These are phyloP conservation scores for Mercurialis annua DNA, from an alignment of 345 rosid species.

Conservation along the genomic window DNA sequence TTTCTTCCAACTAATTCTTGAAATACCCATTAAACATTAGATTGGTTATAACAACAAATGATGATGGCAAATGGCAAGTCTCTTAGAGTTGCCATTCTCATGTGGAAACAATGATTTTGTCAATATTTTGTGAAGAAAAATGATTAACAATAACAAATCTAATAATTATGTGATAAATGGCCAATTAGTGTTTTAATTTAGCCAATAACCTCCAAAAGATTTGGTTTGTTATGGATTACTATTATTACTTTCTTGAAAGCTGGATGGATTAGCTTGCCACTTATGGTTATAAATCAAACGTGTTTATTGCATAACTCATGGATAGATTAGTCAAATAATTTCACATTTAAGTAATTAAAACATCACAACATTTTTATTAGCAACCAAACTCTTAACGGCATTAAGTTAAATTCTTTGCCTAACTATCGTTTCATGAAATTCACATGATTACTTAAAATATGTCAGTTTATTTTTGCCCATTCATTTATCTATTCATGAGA, in stretches of 20 bases:
- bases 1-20: neutral
- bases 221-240: neutral
- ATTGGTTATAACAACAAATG: neutral
- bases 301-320: neutral
- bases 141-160: neutral
- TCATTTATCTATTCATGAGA: neutral
- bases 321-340: neutral
- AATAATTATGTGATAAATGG: too few relatives aligned
- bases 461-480: neutral
- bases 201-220: neutral
- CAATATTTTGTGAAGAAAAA: neutral
- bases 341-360: neutral
- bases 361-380: neutral
- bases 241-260: neutral
- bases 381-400: slow-evolving; percentile 10
- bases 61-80: neutral
- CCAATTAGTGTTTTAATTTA: neutral
- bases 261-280: neutral
- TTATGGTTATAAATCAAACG: neutral
- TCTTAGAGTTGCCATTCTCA: neutral
- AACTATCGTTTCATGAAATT: neutral
- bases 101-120: neutral
- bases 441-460: neutral
- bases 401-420: neutral
- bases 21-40: neutral